Base-by-base conservation (phyloP, 1,284 basidiomycete species). In the Rhodotorula sp. region DNA sequence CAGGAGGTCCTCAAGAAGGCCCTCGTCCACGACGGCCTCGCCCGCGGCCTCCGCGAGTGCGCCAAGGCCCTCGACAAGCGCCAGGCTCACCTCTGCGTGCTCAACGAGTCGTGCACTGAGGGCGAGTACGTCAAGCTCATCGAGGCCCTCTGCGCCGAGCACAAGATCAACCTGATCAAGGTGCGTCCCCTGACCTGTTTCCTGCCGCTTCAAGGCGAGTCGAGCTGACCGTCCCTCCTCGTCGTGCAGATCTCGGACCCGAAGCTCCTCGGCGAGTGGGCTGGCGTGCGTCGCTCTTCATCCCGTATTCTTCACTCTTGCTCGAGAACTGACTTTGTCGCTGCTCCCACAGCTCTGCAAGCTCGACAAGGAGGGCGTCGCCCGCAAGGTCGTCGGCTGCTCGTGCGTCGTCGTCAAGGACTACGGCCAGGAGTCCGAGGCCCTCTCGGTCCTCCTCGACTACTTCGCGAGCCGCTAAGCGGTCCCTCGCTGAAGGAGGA, bases 41-140 rank as follows among this genome's bases (percentile, higher is more conserved):
- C 96, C 74, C 92, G 96, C 78, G 96, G 96, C 85, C 90, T 99
- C 77, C 92, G 96, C 79, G 96, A 99, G 87, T 91, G 89, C 81
- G 91, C 96, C 82, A 99, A 99, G 88, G 93, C 96, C 73, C 88
- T 99, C 77, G 96, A 99, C 89, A 95, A 95, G 86, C 91, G 94
- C 80, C 92, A 97, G 88, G 96, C 96, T 71, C 96, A 98, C 85
- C 88, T 99, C 72, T 98, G 96, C 85, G 95, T 99, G 76, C 91
- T 99, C 81, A 94, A 97, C 83, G 96, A 99, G 89, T 94, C 93
- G 73, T 97, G 94, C 87, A 96, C 91, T 74, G 96, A 98, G 86
- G 92, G 94, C 80, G 96, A 97, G 86, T 98, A 99, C 89, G 91
- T 97, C 88, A 98, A 98, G 87, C 92, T 99, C 86, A 97, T 98